phyloP scores from a whole-genome alignment of 805 yeast species.

The Kuraishia capsulata region DNA sequence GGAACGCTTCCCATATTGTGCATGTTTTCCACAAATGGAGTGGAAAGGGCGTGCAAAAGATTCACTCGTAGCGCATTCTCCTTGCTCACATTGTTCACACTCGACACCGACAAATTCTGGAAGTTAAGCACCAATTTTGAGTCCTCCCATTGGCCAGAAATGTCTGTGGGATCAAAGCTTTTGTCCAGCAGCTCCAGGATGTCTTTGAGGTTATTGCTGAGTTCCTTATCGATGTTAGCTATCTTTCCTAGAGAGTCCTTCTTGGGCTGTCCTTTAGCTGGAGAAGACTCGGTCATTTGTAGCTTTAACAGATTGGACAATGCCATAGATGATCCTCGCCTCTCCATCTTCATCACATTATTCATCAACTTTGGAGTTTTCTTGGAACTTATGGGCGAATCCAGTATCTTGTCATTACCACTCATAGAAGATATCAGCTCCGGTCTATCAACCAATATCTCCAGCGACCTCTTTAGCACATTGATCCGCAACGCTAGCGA shows the following conservation, averaged over 20 bases:
- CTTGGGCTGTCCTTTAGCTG: neutral
- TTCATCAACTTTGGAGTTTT: conserved; percentile 10
- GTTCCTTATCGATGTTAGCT: conserved; percentile 11
- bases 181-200: conserved; percentile 39
- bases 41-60: conserved; percentile 54
- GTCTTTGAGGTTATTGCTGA: conserved; percentile 35
- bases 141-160: conserved; percentile 21
- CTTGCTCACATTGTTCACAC: conserved; percentile 25
- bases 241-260: conserved; percentile 3
- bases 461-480: conserved; percentile 67
- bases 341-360: conserved; percentile 22
- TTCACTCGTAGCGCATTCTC: conserved; percentile 33
- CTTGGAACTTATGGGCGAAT: neutral
- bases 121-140: conserved; percentile 36
- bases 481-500: conserved; percentile 68
- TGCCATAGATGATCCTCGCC: conserved; percentile 38
- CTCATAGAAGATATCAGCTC: conserved; percentile 24
- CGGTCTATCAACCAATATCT: conserved; percentile 62
- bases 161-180: conserved; percentile 14
- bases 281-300: neutral
- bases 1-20: conserved; percentile 16
- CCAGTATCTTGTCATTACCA: conserved; percentile 5
- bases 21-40: conserved; percentile 46
- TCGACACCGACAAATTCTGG: conserved; percentile 46
- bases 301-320: conserved; percentile 15